These are phyloP conservation scores for Lepiota brunneoincarnata DNA, from an alignment of 768 basidiomycete genomes.

Conservation along the genomic window DNA sequence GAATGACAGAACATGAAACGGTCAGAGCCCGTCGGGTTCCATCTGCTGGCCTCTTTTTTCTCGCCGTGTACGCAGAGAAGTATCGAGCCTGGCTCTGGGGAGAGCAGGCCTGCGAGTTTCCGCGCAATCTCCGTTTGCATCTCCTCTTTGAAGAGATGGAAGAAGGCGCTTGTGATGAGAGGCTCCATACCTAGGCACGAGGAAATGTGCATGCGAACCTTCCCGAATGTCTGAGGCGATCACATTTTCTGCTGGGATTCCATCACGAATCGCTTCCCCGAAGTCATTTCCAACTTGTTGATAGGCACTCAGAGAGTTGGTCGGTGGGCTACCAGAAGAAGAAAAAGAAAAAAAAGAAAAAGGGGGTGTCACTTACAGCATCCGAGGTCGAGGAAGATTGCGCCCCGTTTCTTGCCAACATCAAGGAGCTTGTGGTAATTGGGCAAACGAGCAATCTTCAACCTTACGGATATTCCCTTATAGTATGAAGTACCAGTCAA, in stretches of 20 bases:
- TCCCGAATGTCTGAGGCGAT: conserved; percentile 35
- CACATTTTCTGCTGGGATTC: conserved; percentile 32
- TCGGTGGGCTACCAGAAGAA: background rate
- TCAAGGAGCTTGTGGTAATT: conserved; percentile 28
- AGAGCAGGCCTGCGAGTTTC: conserved; percentile 27
- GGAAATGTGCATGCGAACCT: conserved; percentile 17
- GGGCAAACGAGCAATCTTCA: conserved; percentile 32
- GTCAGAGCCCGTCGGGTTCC: conserved; percentile 5
- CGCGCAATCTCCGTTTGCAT: conserved; percentile 27
- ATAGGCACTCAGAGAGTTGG: background rate
- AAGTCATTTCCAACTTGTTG: conserved; percentile 37
- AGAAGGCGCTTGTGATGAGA: conserved; percentile 19
- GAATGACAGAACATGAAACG: conserved; percentile 10
- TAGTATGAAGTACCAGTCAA: no score
- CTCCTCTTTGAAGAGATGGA: conserved; percentile 34
- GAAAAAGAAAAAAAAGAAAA: background rate
- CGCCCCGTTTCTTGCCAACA: conserved; percentile 22
- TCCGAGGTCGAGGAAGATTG: conserved; percentile 39
- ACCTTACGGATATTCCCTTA: conserved; percentile 8
- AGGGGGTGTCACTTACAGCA: conserved; percentile 28
- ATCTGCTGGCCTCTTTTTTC: conserved; percentile 14
- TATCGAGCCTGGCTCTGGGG: conserved; percentile 28
- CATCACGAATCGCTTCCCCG: conserved; percentile 35
- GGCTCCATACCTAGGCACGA: no score
- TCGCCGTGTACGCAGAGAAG: conserved; percentile 37